Evolutionary conservation across 1,284 basidiomycete species (phyloP).

Genomic region (Melanopsichium pennsylvanicum): DNA sequence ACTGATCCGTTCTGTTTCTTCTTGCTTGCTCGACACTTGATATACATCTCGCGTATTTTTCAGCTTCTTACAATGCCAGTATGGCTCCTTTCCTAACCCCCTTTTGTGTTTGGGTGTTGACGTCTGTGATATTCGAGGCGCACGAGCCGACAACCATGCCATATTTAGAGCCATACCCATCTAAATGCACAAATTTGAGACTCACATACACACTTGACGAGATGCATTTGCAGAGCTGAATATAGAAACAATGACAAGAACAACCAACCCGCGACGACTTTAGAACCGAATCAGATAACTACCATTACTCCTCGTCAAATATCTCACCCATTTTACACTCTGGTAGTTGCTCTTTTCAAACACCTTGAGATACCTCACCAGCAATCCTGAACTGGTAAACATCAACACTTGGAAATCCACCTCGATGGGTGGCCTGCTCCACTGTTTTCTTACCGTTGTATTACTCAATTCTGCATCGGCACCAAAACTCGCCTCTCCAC

Average conservation of each 20-base stretch:
- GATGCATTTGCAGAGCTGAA: too few relatives aligned
- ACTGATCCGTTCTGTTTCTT: constrained; percentile 68
- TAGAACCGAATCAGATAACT: constrained; percentile 60
- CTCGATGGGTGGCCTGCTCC: constrained; percentile 96
- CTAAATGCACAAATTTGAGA: too few relatives aligned
- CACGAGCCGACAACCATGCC: too few relatives aligned
- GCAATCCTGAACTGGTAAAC: constrained; percentile 94
- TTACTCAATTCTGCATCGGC: constrained; percentile 84
- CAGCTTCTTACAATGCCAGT: too few relatives aligned
- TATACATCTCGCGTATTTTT: too few relatives aligned
- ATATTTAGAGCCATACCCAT: too few relatives aligned
- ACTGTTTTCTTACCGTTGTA: constrained; percentile 83
- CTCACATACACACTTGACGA: too few relatives aligned
- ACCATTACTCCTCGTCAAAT: constrained; percentile 53
- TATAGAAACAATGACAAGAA: too few relatives aligned
- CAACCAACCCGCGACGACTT: too few relatives aligned
- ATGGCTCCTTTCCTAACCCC: too few relatives aligned
- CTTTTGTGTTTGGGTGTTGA: too few relatives aligned
- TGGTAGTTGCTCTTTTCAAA: constrained; percentile 95
- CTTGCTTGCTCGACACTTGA: constrained; percentile 86
- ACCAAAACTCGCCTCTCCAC: constrained; percentile 84
- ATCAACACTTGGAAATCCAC: constrained; percentile 98
- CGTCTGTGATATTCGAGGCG: too few relatives aligned
- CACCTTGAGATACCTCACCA: constrained; percentile 96
- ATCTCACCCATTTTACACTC: constrained; percentile 67